phyloP scores from a whole-genome alignment of 1,139 yeast genomes.

The Taphrina betulina region DNA sequence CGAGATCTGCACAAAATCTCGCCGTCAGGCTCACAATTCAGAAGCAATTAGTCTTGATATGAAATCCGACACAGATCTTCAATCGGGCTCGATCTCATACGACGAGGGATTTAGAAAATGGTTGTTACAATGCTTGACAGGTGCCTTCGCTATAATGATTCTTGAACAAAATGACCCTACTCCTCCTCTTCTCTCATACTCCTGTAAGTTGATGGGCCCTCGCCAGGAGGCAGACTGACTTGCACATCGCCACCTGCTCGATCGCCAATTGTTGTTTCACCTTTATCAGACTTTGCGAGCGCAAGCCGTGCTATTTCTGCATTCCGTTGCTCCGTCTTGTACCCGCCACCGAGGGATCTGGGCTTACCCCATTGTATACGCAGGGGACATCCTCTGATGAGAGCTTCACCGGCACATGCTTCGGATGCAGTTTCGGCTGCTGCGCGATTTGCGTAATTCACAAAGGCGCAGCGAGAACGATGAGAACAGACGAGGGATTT shows the following conservation, averaged over 20 bases:
- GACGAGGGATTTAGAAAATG: no score
- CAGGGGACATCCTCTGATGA: constrained; percentile 54
- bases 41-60: no score
- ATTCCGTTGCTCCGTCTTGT: constrained; percentile 23
- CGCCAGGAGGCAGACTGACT: constrained; percentile 16
- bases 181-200: constrained; percentile 23
- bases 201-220: background rate
- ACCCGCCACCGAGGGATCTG: constrained; percentile 49
- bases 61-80: no score
- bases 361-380: constrained; percentile 69
- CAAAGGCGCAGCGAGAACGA: constrained; percentile 64
- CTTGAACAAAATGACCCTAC: no score
- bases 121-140: no score
- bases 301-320: constrained; percentile 25
- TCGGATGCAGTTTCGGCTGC: constrained; percentile 59
- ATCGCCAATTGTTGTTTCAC: background rate
- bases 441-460: constrained; percentile 53
- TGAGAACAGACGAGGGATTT: constrained; percentile 58
- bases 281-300: constrained; percentile 1
- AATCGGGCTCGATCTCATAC: no score
- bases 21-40: no score
- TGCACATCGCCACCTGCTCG: constrained; percentile 14
- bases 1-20: no score
- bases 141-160: no score
- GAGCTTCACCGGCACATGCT: constrained; percentile 43